Evolutionary conservation across 805 yeast species (phyloP).

Genomic region (Cyberlindnera amylophila): DNA sequence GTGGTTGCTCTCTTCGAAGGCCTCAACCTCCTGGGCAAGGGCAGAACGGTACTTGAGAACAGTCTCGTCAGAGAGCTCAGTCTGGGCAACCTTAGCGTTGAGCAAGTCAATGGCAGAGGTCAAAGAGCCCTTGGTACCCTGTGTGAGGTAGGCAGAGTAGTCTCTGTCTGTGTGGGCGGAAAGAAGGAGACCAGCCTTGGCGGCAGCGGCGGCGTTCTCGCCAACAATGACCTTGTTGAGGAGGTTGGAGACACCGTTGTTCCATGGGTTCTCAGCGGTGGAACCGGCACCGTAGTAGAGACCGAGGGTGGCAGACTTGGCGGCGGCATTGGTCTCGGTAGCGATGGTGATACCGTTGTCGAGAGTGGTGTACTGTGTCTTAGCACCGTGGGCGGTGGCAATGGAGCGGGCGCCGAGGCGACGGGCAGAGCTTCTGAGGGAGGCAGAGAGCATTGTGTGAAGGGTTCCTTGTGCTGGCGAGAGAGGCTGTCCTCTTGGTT

Average conservation of each 20-base stretch:
- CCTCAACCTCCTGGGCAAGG: conserved; percentile 44
- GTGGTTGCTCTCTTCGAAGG: conserved; percentile 54
- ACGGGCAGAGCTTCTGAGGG: conserved; percentile 21
- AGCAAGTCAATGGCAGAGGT: conserved; percentile 50
- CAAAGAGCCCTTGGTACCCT: conserved; percentile 47
- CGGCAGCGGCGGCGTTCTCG: conserved; percentile 33
- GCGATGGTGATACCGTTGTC: conserved; percentile 74
- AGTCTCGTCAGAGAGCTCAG: conserved; percentile 39
- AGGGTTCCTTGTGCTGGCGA: background rate
- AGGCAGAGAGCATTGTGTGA: conserved; percentile 26
- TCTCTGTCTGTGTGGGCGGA: conserved; percentile 57
- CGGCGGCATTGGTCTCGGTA: conserved; percentile 54
- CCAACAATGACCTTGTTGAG: conserved; percentile 47
- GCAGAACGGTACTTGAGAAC: conserved; percentile 45
- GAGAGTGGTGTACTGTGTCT: conserved; percentile 67
- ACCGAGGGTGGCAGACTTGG: conserved; percentile 61
- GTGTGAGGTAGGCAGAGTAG: conserved; percentile 57
- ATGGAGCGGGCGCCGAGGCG: conserved; percentile 42
- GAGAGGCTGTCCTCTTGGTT: background rate
- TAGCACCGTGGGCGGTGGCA: conserved; percentile 52
- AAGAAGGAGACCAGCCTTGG: conserved; percentile 52
- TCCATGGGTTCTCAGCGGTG: conserved; percentile 73
- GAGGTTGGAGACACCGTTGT: conserved; percentile 75
- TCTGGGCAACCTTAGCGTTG: conserved; percentile 37
- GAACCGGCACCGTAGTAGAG: conserved; percentile 75